These are phyloP conservation scores for Coemansia sp. DNA, from an alignment of 192 early-diverging fungal genomes.

Conservation along the genomic window DNA sequence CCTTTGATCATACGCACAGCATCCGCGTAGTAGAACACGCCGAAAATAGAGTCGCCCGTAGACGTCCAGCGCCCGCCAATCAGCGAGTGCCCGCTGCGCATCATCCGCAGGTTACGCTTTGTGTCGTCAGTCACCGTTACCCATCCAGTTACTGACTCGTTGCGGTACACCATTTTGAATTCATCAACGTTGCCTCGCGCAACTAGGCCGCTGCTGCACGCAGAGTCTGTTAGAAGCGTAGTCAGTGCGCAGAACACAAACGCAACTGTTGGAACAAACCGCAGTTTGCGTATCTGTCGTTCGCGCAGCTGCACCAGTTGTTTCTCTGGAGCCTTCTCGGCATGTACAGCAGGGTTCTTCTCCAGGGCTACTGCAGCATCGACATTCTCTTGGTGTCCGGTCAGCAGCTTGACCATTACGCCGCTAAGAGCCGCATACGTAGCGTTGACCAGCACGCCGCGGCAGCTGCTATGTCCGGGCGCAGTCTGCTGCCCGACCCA, in stretches of 20 bases:
- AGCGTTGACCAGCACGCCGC: conserved; percentile 26
- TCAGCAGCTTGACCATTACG: conserved; percentile 36
- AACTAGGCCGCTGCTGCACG: conserved; percentile 54
- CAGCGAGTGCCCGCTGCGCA: conserved; percentile 87
- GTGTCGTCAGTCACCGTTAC: conserved; percentile 63
- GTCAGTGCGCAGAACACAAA: conserved; percentile 16
- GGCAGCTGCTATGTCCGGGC: conserved; percentile 16
- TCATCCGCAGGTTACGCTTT: conserved; percentile 61
- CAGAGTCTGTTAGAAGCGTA: conserved; percentile 46
- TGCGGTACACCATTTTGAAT: conserved; percentile 60
- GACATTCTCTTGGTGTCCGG: conserved; percentile 21
- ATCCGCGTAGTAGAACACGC: conserved; percentile 79
- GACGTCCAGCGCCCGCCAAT: conserved; percentile 77
- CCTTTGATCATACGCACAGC: conserved; percentile 61
- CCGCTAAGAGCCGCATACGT: conserved; percentile 23
- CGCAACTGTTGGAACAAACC: conserved; percentile 17
- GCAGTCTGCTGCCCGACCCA: conserved; percentile 14
- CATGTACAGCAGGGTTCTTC: neutral
- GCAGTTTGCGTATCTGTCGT: conserved; percentile 18
- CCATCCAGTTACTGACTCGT: conserved; percentile 84
- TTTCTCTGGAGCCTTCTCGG: neutral
- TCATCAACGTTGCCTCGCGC: conserved; percentile 34
- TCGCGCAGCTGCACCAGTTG: neutral
- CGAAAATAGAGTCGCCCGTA: conserved; percentile 73
- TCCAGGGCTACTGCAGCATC: conserved; percentile 2